These are phyloP conservation scores for Amanita thiersii DNA, from an alignment of 768 basidiomycete genomes.

Conservation along the genomic window DNA sequence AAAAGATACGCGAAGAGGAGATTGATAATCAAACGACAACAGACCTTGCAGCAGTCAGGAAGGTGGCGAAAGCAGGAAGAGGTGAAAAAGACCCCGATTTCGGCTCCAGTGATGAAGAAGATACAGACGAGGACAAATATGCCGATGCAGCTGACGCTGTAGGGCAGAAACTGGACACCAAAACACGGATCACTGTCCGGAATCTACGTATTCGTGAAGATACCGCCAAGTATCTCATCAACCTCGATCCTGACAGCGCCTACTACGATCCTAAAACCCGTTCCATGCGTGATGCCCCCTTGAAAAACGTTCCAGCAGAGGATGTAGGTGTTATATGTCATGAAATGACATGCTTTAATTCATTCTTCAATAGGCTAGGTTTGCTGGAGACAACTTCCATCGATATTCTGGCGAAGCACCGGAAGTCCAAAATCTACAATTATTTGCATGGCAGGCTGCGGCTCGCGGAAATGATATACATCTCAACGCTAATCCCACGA, in stretches of 20 bases:
- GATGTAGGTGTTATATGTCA: slow-evolving; percentile 50
- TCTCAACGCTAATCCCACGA: slow-evolving; percentile 92
- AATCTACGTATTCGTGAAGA: slow-evolving; percentile 99
- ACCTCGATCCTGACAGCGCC: slow-evolving; percentile 89
- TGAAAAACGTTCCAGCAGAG: slow-evolving; percentile 69
- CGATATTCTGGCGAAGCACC: slow-evolving; percentile 89
- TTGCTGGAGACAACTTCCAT: slow-evolving; percentile 96
- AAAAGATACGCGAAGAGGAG: slow-evolving; percentile 90
- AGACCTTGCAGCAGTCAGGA: slow-evolving; percentile 82
- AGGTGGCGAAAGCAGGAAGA: slow-evolving; percentile 89
- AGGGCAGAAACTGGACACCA: slow-evolving; percentile 96
- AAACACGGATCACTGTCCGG: slow-evolving; percentile 95
- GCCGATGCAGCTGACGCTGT: slow-evolving; percentile 97
- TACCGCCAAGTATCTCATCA: slow-evolving; percentile 97
- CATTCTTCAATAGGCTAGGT: slow-evolving; percentile 50
- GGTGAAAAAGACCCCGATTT: slow-evolving; percentile 83
- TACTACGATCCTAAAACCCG: slow-evolving; percentile 99
- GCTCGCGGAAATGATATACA: slow-evolving; percentile 93
- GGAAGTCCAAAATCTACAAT: slow-evolving; percentile 84
- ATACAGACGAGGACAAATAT: slow-evolving; percentile 96
- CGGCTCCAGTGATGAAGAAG: slow-evolving; percentile 93
- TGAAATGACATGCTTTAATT: slow-evolving; percentile 2
- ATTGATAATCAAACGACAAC: slow-evolving; percentile 97
- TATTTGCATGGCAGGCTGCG: slow-evolving; percentile 97
- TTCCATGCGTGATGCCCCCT: slow-evolving; percentile 97